Base-by-base conservation (phyloP, 2,329 filamentous ascomycete genomes). In the Cordyceps militaris region DNA sequence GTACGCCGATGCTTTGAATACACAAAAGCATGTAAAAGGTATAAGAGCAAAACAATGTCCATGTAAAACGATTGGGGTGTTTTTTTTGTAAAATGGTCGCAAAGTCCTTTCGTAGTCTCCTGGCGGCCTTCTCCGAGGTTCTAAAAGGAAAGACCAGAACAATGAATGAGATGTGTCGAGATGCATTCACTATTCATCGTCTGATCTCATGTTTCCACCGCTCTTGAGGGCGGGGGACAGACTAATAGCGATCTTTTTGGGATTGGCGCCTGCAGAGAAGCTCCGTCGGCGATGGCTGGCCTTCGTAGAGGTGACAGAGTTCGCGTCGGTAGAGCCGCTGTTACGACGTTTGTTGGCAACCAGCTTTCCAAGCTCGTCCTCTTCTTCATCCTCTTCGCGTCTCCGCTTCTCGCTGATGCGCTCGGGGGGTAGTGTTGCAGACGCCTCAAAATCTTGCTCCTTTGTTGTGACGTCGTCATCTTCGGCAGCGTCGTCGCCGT, bases 351-450 rank as follows among this genome's bases (percentile, higher is more conserved):
- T 87, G 66, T 76, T 77, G 50, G 81, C 76, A 62, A 89, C 84
- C 65, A 97, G 79, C 72, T 94, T 96, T 56, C 86, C 85, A n/a
- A 97, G 75, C 66, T 93, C 90, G 63, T 97, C 92, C 57, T 96
- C 92, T 47, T 97, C 93, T n/a, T 75, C 73, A 61, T 96, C 91
- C 58, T 97, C 93, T 68, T 96, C 92, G 65, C 94, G 84, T 49
- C 93, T 83, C 49, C 93, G 87, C 73, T 97, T 97, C 70, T 96
- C 90, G 0, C 91, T 88, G 19, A 96, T 73, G 56, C 90, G 82
- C 71, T 96, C 91, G 0, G 86, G 88, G 3, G 87, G 86, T 49
- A 66, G 67, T 42, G 71, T 67, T 36, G 69, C 71, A 56, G 70
- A 61, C 13, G 62, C 66, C 26, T 69, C 68, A 11, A 72, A 67